These are phyloP conservation scores for Ustilago trichophora DNA, from an alignment of 1,284 basidiomycete species.

Conservation along the genomic window DNA sequence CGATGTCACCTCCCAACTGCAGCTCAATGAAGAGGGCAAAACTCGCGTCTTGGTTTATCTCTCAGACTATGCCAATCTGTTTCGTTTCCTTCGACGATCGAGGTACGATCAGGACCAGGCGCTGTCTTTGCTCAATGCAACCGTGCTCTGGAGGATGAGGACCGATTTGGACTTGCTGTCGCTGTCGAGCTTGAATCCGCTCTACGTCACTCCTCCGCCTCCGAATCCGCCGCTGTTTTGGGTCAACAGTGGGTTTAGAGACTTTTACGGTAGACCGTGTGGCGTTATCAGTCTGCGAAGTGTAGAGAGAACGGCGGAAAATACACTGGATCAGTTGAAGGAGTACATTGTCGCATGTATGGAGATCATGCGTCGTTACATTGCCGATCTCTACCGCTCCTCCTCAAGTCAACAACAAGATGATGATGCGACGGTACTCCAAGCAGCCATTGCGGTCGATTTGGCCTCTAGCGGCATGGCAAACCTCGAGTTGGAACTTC, in stretches of 20 bases:
- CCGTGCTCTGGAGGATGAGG: slow-evolving; percentile 56
- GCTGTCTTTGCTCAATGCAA: slow-evolving; percentile 36
- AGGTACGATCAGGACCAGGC: slow-evolving; percentile 46
- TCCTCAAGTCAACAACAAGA: not conserved
- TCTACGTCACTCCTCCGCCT: slow-evolving; percentile 52
- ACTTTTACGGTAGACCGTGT: slow-evolving; percentile 58
- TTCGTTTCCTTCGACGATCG: slow-evolving; percentile 53
- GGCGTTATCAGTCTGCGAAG: slow-evolving; percentile 58
- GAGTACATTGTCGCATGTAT: slow-evolving; percentile 63
- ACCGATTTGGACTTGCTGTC: slow-evolving; percentile 54
- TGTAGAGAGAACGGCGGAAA: slow-evolving; percentile 54
- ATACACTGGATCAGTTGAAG: slow-evolving; percentile 58
- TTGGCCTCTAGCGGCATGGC: slow-evolving; percentile 53
- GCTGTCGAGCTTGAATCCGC: slow-evolving; percentile 51
- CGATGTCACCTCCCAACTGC: slow-evolving; percentile 22
- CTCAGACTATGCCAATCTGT: slow-evolving; percentile 49
- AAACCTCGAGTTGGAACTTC: slow-evolving; percentile 63
- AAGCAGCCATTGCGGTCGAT: slow-evolving; percentile 57
- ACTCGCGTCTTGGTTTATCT: slow-evolving; percentile 23
- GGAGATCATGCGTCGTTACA: slow-evolving; percentile 60
- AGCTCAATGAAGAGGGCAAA: slow-evolving; percentile 36
- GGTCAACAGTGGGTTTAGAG: slow-evolving; percentile 57
- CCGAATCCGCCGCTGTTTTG: slow-evolving; percentile 62
- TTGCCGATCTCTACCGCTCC: slow-evolving; percentile 44
- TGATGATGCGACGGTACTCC: slow-evolving; percentile 39